Conservation (phyloP, 495 filamentous ascomycete genomes). For the Aspergillus avenaceus region DNA sequence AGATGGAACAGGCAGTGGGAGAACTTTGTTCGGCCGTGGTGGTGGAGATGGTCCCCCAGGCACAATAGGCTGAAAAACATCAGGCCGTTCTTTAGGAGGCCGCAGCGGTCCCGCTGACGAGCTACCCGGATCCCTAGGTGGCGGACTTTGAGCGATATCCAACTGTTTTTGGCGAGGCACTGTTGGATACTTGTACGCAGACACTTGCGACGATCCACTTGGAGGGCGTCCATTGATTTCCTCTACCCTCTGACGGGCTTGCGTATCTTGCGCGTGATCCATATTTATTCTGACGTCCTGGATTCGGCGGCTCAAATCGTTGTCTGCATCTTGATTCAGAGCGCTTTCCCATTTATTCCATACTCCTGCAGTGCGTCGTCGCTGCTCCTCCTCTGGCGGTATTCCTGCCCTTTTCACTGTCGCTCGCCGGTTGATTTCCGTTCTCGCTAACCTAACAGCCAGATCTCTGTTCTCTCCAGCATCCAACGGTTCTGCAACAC, state of each 20-base stretch:
- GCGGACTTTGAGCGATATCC: conserved; percentile 15
- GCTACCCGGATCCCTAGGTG: conserved; percentile 12
- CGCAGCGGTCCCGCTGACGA: conserved; percentile 42
- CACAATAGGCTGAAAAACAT: conserved; percentile 14
- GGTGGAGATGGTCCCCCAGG: conserved; percentile 20
- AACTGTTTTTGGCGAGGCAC: conserved; percentile 45
- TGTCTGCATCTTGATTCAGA: conserved; percentile 23
- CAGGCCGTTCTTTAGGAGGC: conserved; percentile 45
- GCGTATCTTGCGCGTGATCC: conserved; percentile 18
- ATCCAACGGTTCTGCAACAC: conserved; percentile 53
- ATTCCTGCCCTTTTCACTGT: conserved; percentile 52
- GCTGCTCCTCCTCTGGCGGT: conserved; percentile 50
- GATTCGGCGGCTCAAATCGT: conserved; percentile 44
- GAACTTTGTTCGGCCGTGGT: conserved; percentile 31
- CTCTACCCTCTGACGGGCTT: conserved; percentile 3
- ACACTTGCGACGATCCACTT: conserved; percentile 8
- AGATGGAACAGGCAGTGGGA: conserved; percentile 4
- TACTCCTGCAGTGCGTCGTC: conserved; percentile 54
- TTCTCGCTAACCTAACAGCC: conserved; percentile 71
- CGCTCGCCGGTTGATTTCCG: conserved; percentile 67
- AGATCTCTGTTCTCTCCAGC: conserved; percentile 69
- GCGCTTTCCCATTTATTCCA: conserved; percentile 59
- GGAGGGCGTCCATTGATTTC: conserved; percentile 12
- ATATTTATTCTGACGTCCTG: conserved; percentile 39
- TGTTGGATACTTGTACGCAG: conserved; percentile 49